Evolutionary conservation across 2,329 filamentous ascomycete genomes (phyloP), one percentile per base, ranked within the genome.

Genomic region (Rhinocladiella mackenziei): DNA sequence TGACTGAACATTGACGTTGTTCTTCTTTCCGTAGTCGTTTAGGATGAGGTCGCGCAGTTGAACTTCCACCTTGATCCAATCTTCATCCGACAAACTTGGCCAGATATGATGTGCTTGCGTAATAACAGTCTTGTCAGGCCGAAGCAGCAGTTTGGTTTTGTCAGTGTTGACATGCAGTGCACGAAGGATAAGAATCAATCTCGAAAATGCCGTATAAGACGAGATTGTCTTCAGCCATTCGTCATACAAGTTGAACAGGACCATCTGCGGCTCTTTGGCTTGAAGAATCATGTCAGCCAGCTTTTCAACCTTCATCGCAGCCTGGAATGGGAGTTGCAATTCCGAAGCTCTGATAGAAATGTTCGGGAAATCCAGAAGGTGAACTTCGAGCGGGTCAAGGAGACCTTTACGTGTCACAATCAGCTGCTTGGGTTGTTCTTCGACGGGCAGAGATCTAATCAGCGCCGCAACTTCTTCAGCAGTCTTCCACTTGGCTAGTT

Each of bases 11-110:
- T 98, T 98, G 72, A 98, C 92, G 58, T 97, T 98, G 74, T 98
- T 98, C 78, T 98, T 98, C 79, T 97, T 98, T 62, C 92, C 92
- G 63, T 98, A 98, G 64, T 98, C 92, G 57, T 97, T 96, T 56
- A 98, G 65, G 59, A 98, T 98, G 55, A 98, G 73, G 73, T 98
- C 92, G 65, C 92, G 84, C 30, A 98, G 74, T 62, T 94, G 87
- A 33, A 89, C 89, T 74, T 98, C 92, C n/a, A 98, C 88, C 78
- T 96, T 96, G 69, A 98, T 92, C 92, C 92, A 98, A 53, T 95
- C 89, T 58, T 98, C 92, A 54, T 98, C 92, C 0, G 86, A 83
- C 43, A 98, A 72, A 0, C 88, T 84, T 1, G 92, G 92, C 92
- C 92, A 98, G 63, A 98, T 98, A 65, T 98, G 92, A 69, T 98